Evolutionary conservation across 2,329 filamentous ascomycete genomes (phyloP).

Genomic region (Amauroascus verrucosus): DNA sequence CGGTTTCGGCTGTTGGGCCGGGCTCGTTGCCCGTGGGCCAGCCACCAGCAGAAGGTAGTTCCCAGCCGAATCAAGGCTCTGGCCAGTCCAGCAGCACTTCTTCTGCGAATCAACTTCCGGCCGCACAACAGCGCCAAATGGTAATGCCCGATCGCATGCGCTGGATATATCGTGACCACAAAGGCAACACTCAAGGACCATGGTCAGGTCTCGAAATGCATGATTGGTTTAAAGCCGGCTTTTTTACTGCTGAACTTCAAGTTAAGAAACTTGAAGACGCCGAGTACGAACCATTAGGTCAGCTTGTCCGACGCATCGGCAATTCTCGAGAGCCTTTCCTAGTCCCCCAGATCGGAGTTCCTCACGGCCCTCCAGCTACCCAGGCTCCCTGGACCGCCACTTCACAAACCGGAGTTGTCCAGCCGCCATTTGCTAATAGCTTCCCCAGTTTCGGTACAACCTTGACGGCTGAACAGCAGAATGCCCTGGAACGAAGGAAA

Average conservation of each 20-base stretch:
- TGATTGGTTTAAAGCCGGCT: constrained; percentile 98
- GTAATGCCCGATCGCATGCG: constrained; percentile 98
- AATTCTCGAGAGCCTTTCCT: constrained; percentile 96
- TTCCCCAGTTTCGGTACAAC: constrained; percentile 97
- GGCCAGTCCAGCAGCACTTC: constrained; percentile 31
- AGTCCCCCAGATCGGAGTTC: constrained; percentile 90
- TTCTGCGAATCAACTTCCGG: constrained; percentile 54
- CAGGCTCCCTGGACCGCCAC: constrained; percentile 41
- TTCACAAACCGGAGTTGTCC: constrained; percentile 51
- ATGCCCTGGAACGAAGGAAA: constrained; percentile 89
- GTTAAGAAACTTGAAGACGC: constrained; percentile 90
- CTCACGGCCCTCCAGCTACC: constrained; percentile 63
- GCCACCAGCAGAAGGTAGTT: constrained; percentile 23
- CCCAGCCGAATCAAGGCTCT: constrained; percentile 27
- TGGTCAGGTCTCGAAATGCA: constrained; percentile 98
- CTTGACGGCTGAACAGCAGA: constrained; percentile 93
- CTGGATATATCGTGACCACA: constrained; percentile 95
- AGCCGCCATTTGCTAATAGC: constrained; percentile 82
- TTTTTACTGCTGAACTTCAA: constrained; percentile 87
- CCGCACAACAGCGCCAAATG: constrained; percentile 71
- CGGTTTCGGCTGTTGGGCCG: constrained; percentile 25
- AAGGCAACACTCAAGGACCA: constrained; percentile 82
- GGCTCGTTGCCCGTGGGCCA: constrained; percentile 25
- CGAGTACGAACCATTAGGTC: constrained; percentile 89
- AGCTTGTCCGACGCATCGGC: constrained; percentile 88